Percentiles rank a stretch among this genome's conserved stretches.
phyloP scores from a whole-genome alignment of 2,329 filamentous ascomycete species.

The Hypoxylon rubiginosum region DNA sequence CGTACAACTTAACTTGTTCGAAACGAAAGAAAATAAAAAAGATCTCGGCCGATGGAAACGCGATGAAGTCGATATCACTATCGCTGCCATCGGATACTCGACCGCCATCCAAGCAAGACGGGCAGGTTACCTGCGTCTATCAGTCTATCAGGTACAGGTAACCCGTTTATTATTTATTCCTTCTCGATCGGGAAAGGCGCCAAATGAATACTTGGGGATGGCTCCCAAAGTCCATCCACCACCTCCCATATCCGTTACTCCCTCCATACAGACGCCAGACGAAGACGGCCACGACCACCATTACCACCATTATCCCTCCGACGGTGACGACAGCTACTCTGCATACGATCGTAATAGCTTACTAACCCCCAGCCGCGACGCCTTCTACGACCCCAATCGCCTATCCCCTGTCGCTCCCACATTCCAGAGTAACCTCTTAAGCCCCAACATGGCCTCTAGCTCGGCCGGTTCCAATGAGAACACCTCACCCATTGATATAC shows the following conservation, averaged over 20 bases:
- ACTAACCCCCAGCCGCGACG: slow-evolving; percentile 40
- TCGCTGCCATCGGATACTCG: slow-evolving; percentile 18
- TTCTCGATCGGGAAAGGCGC: slow-evolving; percentile 48
- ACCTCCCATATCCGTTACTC: slow-evolving; percentile 50
- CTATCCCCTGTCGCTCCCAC: slow-evolving; percentile 50
- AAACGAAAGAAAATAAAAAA: slow-evolving; percentile 7
- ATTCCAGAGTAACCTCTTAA: slow-evolving; percentile 44
- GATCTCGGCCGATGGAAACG: slow-evolving; percentile 38
- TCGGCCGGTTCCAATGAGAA: slow-evolving; percentile 45
- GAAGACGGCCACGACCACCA: slow-evolving; percentile 30
- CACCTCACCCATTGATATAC: slow-evolving; percentile 54
- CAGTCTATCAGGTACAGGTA: slow-evolving; percentile 23
- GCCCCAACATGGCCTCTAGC: slow-evolving; percentile 46
- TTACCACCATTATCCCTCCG: slow-evolving; percentile 10
- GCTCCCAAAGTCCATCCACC: slow-evolving; percentile 44
- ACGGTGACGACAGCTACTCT: slow-evolving; percentile 33
- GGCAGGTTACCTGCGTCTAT: slow-evolving; percentile 21
- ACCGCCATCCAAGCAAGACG: slow-evolving; percentile 32
- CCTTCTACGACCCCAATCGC: slow-evolving; percentile 51
- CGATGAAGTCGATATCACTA: slow-evolving; percentile 41
- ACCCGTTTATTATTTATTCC: slow-evolving; percentile 32
- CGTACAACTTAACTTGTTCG: slow-evolving; percentile 27
- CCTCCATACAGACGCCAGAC: slow-evolving; percentile 48
- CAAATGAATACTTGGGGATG: slow-evolving; percentile 44
- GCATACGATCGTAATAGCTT: slow-evolving; percentile 36